Conservation (phyloP, 2,329 filamentous ascomycete species). For the Paracamarosporium sp. region DNA sequence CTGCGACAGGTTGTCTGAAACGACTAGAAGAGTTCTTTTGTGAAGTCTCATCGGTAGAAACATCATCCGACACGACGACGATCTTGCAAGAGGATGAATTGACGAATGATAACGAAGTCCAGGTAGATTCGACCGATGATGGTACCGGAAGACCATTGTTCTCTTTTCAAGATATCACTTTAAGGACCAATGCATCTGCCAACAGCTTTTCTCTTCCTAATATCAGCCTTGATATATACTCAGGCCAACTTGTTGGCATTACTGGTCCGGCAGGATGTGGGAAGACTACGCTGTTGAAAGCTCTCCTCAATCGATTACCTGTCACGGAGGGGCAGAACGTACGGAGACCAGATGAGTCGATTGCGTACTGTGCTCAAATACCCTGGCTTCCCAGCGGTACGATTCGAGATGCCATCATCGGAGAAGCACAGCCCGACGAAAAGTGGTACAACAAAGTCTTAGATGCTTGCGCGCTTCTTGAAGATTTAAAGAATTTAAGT, state of each 20-base stretch:
- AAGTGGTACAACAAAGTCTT: conserved; percentile 34
- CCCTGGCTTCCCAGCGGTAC: conserved; percentile 34
- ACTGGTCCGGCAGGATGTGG: conserved; percentile 16
- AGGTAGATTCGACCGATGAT: no score
- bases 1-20: not conserved
- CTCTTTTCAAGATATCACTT: not conserved
- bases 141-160: not conserved
- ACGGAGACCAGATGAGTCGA: not conserved
- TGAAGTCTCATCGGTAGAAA: not conserved
- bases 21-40: not conserved
- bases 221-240: not conserved
- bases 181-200: conserved; percentile 8
- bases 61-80: not conserved
- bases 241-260: conserved; percentile 4
- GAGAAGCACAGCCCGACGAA: conserved; percentile 21
- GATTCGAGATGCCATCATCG: conserved; percentile 23
- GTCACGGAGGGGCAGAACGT: not conserved
- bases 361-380: conserved; percentile 31
- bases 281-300: conserved; percentile 43
- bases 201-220: conserved; percentile 47
- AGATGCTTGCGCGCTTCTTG: conserved; percentile 22
- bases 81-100: not conserved
- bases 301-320: conserved; percentile 15
- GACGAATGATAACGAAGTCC: not conserved
- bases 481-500: conserved; percentile 17